Percentiles rank a stretch among this genome's conserved stretches.
Conservation (phyloP, 345 rosid genomes). For the Gossypium stocksii region DNA sequence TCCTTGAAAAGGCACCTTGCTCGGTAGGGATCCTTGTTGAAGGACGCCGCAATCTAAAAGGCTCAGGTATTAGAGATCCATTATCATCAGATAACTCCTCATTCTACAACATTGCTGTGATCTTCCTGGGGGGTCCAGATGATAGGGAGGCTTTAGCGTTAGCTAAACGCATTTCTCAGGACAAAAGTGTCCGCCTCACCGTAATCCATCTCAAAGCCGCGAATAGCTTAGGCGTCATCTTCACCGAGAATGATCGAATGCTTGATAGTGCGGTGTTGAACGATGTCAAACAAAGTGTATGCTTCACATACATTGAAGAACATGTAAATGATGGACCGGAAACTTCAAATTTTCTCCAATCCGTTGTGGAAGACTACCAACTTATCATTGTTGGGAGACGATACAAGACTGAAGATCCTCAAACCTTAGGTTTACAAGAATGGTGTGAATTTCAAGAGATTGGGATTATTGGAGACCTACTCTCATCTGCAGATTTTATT, state of each 20-base stretch:
- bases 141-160: slow-evolving; percentile 39
- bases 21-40: slow-evolving; percentile 33
- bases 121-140: slow-evolving; percentile 36
- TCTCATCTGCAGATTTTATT: slow-evolving; percentile 21
- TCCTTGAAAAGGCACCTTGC: slow-evolving; percentile 36
- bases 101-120: background rate
- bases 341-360: slow-evolving; percentile 12
- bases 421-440: background rate
- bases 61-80: background rate
- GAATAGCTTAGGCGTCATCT: background rate
- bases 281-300: background rate
- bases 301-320: slow-evolving; percentile 1
- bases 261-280: slow-evolving; percentile 14
- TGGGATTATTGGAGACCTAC: slow-evolving; percentile 28
- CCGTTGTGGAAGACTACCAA: slow-evolving; percentile 13
- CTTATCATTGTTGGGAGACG: slow-evolving; percentile 29
- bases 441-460: background rate
- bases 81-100: background rate
- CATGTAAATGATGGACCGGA: slow-evolving; percentile 18
- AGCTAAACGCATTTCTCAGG: slow-evolving; percentile 23
- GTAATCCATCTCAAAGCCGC: slow-evolving; percentile 17
- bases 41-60: slow-evolving; percentile 15
- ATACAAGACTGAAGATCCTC: background rate
- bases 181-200: slow-evolving; percentile 13
- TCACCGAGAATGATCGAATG: background rate